Evolutionary conservation across 2,329 filamentous ascomycete genomes (phyloP).

Genomic region (Aspergillus awamori): DNA sequence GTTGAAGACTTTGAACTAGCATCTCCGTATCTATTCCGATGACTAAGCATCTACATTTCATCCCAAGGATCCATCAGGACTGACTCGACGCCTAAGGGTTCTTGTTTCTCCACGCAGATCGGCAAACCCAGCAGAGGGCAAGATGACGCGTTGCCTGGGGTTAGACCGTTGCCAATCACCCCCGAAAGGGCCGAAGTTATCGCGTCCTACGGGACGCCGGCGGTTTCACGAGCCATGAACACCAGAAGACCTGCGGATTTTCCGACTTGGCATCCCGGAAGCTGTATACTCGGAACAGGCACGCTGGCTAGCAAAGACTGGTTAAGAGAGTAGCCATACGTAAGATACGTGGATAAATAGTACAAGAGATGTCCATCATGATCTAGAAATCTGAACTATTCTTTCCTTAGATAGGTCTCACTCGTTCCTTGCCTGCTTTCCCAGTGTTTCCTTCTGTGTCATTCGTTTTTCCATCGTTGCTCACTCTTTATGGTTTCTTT

Average conservation of each 20-base stretch:
- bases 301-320: background rate
- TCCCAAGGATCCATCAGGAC: background rate
- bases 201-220: background rate
- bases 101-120: background rate
- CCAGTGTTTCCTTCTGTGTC: background rate
- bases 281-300: background rate
- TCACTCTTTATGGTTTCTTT: background rate
- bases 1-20: background rate
- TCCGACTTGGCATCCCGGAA: background rate
- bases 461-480: background rate
- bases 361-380: too few relatives aligned
- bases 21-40: background rate
- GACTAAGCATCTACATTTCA: background rate
- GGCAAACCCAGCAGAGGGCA: background rate
- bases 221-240: background rate
- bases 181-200: background rate
- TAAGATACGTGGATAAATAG: background rate
- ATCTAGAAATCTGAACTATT: background rate
- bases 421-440: too few relatives aligned
- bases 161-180: background rate
- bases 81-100: background rate
- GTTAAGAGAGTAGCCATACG: background rate
- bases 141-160: background rate
- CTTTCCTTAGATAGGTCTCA: background rate
- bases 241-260: background rate